Percentiles rank a stretch among this genome's conserved stretches.
Evolutionary conservation across 2,329 filamentous ascomycete genomes (phyloP).

Genomic region (Aureobasidium sp.): DNA sequence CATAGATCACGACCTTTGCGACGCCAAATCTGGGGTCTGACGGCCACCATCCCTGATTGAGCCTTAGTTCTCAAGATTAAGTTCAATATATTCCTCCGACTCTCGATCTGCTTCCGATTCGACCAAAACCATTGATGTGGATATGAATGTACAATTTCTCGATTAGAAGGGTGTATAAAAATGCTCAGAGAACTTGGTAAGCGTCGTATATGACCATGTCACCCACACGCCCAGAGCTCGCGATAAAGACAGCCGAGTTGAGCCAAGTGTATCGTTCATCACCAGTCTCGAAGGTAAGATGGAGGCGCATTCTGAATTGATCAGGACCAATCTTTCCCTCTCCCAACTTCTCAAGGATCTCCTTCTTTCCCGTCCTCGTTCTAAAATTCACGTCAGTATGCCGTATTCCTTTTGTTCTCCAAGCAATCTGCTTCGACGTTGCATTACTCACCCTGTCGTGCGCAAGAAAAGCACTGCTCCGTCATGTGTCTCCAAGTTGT

Average conservation of each 20-base stretch:
- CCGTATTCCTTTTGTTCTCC: not conserved
- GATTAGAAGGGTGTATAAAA: conserved; percentile 4
- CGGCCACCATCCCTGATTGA: not conserved
- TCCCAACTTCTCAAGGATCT: conserved; percentile 22
- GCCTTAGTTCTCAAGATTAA: not conserved
- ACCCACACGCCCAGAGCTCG: conserved; percentile 20
- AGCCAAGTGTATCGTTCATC: conserved; percentile 26
- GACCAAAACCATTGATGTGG: not conserved
- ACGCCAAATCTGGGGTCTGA: not conserved
- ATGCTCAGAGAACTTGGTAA: conserved; percentile 20
- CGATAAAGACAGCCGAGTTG: conserved; percentile 22
- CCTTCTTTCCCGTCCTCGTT: conserved; percentile 22
- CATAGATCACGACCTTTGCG: not conserved
- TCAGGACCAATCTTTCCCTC: conserved; percentile 21
- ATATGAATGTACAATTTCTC: not conserved
- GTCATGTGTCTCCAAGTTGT: conserved; percentile 25
- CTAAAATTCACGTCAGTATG: not conserved
- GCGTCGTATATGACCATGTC: conserved; percentile 23
- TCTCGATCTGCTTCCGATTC: not conserved
- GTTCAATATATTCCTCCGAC: conserved; percentile 1
- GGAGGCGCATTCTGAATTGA: conserved; percentile 26
- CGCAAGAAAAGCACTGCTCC: conserved; percentile 23
- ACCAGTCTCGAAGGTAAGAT: conserved; percentile 26
- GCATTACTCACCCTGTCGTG: conserved; percentile 20
- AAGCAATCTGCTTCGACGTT: not conserved